Evolutionary conservation across 441 rosid species (phyloP).

Genomic region (Syzygium malaccense): DNA sequence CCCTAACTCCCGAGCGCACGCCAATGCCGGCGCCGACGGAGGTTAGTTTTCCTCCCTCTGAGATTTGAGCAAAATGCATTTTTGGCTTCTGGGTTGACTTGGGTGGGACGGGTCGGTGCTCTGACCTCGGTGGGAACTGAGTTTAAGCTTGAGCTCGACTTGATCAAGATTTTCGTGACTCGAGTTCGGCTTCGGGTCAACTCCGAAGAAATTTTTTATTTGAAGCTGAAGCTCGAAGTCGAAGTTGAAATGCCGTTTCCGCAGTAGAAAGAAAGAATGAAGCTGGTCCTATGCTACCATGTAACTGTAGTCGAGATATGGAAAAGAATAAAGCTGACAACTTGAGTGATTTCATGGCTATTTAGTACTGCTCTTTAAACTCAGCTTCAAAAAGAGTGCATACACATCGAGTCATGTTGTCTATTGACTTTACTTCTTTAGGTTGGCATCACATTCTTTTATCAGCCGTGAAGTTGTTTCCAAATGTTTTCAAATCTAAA

Average conservation of each 20-base stretch:
- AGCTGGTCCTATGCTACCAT: neutral
- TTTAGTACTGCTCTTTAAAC: neutral
- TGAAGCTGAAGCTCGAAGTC: neutral
- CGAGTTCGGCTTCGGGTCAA: neutral
- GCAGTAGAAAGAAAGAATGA: neutral
- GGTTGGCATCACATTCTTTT: neutral
- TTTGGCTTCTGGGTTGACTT: neutral
- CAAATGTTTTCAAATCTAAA: neutral
- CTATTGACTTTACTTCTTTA: neutral
- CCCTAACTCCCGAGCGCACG: conserved; percentile 42
- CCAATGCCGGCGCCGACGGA: conserved; percentile 30
- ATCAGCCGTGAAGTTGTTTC: neutral
- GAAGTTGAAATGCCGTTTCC: neutral
- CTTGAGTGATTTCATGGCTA: neutral
- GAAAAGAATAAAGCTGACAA: neutral
- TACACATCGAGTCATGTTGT: neutral
- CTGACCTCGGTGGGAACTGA: neutral
- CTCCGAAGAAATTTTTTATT: neutral
- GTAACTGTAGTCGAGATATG: neutral
- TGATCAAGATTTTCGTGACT: neutral
- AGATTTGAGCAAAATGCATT: neutral
- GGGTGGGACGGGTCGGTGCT: neutral
- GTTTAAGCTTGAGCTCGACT: neutral
- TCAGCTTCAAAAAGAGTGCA: neutral
- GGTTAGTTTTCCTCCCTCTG: conserved; percentile 12